Conservation (phyloP, 1,284 basidiomycete species). For the Melampsora larici-populina region DNA sequence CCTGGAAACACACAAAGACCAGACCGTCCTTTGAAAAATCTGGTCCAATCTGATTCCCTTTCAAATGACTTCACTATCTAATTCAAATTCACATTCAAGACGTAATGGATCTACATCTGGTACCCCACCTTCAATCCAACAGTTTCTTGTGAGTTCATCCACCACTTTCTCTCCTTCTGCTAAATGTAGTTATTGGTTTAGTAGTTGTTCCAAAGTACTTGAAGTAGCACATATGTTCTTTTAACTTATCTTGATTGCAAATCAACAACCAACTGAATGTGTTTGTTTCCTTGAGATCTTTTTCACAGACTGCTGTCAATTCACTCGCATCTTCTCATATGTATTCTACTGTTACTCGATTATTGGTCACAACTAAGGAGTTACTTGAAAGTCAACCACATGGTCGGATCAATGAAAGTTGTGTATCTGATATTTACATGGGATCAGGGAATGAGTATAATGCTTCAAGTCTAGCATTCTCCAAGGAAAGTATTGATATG, state of each 20-base stretch:
- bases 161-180: neutral
- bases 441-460: too few relatives aligned
- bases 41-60: neutral
- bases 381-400: too few relatives aligned
- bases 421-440: too few relatives aligned
- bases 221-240: slow-evolving; percentile 19
- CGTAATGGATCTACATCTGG: slow-evolving; percentile 8
- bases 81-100: neutral
- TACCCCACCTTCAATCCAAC: slow-evolving; percentile 6
- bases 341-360: slow-evolving; percentile 85
- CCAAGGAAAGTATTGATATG: too few relatives aligned
- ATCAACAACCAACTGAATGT: neutral
- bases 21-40: too few relatives aligned
- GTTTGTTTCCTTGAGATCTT: slow-evolving; percentile 6
- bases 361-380: slow-evolving; percentile 87
- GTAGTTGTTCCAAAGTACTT: slow-evolving; percentile 26
- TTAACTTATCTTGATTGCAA: neutral
- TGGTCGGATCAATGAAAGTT: too few relatives aligned
- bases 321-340: slow-evolving; percentile 56
- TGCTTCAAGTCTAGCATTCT: too few relatives aligned
- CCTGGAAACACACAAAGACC: too few relatives aligned
- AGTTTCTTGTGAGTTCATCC: neutral
- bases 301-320: slow-evolving; percentile 7
- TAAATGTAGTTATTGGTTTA: neutral
- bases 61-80: too few relatives aligned